A percentile compares a stretch with the other conserved stretches of the same genome.
phyloP scores from a whole-genome alignment of 768 basidiomycete species.

The Pleurotus djamor region DNA sequence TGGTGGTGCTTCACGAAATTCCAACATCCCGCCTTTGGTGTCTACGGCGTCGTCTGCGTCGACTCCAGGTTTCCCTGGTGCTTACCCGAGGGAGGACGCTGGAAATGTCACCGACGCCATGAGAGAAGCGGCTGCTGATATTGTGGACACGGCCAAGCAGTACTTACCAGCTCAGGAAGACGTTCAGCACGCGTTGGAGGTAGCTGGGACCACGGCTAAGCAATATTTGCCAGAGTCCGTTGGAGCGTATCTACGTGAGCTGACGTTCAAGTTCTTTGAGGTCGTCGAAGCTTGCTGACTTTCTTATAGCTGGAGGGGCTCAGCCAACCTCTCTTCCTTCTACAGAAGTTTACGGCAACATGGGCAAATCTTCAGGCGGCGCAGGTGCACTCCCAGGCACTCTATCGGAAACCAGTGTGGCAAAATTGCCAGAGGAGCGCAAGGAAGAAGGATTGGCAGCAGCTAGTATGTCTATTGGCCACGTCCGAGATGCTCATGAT shows the following conservation, averaged over 20 bases:
- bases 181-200: constrained; percentile 16
- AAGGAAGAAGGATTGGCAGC: not conserved
- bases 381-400: constrained; percentile 27
- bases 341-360: constrained; percentile 1
- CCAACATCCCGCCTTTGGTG: not conserved
- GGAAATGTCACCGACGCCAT: not conserved
- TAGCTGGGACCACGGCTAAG: constrained; percentile 15
- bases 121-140: not conserved
- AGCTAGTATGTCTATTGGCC: not conserved
- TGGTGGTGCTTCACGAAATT: not conserved
- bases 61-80: constrained; percentile 9
- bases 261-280: not conserved
- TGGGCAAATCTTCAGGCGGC: constrained; percentile 10
- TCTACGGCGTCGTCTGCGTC: not conserved
- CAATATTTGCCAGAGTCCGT: constrained; percentile 15
- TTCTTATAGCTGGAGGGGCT: not conserved
- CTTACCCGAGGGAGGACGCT: constrained; percentile 7
- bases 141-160: constrained; percentile 13
- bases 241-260: constrained; percentile 14
- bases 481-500: not conserved
- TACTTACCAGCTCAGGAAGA: constrained; percentile 18
- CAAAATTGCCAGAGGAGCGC: constrained; percentile 48
- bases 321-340: constrained; percentile 2
- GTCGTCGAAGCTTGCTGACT: not conserved
- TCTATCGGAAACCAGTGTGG: constrained; percentile 41